Evolutionary conservation across 2,329 filamentous ascomycete genomes (phyloP).

Genomic region (Aspergillus novofumigatus): DNA sequence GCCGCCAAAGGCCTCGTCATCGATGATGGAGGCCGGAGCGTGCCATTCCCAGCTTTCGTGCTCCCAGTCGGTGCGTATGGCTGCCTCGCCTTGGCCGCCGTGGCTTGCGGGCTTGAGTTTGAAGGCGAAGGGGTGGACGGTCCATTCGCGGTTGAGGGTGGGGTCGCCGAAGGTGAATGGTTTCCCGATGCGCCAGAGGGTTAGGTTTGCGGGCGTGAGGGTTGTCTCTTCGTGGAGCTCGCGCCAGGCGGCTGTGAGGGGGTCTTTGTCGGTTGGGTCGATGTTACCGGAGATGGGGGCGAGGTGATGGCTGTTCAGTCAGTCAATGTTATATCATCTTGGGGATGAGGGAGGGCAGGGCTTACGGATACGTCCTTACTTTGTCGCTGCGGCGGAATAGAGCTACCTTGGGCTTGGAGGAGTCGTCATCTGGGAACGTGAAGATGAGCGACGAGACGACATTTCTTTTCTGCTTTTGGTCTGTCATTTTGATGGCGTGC

Average conservation of each 20-base stretch:
- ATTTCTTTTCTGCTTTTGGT: conserved; percentile 18
- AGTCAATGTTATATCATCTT: neutral
- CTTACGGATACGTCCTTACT: conserved; percentile 57
- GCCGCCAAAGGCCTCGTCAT: conserved; percentile 45
- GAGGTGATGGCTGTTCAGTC: conserved; percentile 47
- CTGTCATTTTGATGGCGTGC: conserved; percentile 2
- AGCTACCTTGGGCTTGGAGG: conserved; percentile 47
- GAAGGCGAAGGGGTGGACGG: conserved; percentile 59
- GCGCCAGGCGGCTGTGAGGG: conserved; percentile 57
- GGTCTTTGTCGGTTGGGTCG: conserved; percentile 49
- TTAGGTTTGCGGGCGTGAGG: conserved; percentile 46
- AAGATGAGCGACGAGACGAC: conserved; percentile 47
- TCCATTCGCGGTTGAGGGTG: conserved; percentile 55
- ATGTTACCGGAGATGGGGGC: conserved; percentile 62
- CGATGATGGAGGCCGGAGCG: conserved; percentile 48
- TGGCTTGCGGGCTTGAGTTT: conserved; percentile 36
- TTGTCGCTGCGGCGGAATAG: conserved; percentile 59
- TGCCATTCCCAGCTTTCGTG: conserved; percentile 58
- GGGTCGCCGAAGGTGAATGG: conserved; percentile 55
- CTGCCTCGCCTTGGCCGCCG: conserved; percentile 36
- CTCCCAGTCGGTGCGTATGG: conserved; percentile 59
- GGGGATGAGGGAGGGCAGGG: neutral
- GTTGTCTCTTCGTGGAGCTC: conserved; percentile 61
- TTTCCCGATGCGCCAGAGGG: conserved; percentile 55
- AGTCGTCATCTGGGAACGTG: conserved; percentile 17